phyloP scores from a whole-genome alignment of 495 filamentous ascomycete genomes.

The Penicillium herquei region DNA sequence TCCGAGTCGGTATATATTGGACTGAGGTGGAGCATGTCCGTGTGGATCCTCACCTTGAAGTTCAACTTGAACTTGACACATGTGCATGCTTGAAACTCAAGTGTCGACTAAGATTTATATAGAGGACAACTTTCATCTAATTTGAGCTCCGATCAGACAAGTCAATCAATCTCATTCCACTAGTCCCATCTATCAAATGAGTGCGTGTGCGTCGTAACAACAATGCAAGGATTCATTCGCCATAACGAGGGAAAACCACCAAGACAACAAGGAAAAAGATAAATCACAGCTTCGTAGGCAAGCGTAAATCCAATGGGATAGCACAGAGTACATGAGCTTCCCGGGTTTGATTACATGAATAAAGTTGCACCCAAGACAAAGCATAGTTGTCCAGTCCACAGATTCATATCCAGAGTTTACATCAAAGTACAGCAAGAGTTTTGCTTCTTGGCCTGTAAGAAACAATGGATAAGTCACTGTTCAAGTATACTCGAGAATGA shows the following conservation, averaged over 20 bases:
- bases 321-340: conserved; percentile 4
- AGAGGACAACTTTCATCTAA: too few relatives aligned
- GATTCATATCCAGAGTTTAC: conserved; percentile 35
- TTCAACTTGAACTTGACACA: too few relatives aligned
- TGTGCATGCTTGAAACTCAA: too few relatives aligned
- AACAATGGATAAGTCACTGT: conserved; percentile 5
- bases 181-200: too few relatives aligned
- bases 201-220: background rate
- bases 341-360: conserved; percentile 13
- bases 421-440: conserved; percentile 90
- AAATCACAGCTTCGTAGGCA: conserved; percentile 18
- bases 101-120: too few relatives aligned
- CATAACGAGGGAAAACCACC: conserved; percentile 3
- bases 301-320: conserved; percentile 34
- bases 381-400: background rate
- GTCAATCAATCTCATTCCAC: too few relatives aligned
- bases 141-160: too few relatives aligned
- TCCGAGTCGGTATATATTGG: too few relatives aligned
- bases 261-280: background rate
- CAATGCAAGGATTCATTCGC: conserved; percentile 4
- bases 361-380: conserved; percentile 10
- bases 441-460: conserved; percentile 83
- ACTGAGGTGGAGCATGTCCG: too few relatives aligned
- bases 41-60: too few relatives aligned
- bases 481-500: background rate